Base-by-base conservation (phyloP, 441 rosid genomes). In the Bruguiera hainesii region DNA sequence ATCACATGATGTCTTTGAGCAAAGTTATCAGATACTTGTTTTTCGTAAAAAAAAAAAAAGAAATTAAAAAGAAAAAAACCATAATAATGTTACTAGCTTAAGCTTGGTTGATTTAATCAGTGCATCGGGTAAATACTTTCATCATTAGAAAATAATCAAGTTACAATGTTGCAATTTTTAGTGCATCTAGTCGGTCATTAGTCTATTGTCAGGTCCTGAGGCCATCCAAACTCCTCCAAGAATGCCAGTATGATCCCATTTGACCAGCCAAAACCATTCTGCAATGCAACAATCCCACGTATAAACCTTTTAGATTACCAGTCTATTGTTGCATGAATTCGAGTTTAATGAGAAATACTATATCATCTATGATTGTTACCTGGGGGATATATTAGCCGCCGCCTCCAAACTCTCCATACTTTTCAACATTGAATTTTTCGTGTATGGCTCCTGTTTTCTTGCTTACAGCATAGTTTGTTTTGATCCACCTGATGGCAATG, bases 191-290 rank as follows among this genome's bases (percentile, higher is more conserved):
- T 8, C 37, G 7, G 37, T 71, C 65, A 73, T 73, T 86, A 83
- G 7, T 77, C 82, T 8, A 85, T 77, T 20, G 69, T 64, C 48
- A 52, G 75, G 74, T 83, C 80, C 64, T 78, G 69, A n/a, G 96
- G 90, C 98, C 98, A 95, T 65, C 99, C 99, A 79, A 87, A 95
- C 72, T 87, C 96, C 70, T 95, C 97, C 84, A 95, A 70, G 78
- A 95, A 87, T 31, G 97, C 68, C 82, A 95, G 68, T 6, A 85
- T 81, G 31, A 95, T 96, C 37, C 98, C 99, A 70, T 91, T 94
- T 29, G 99, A 82, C 99, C 97, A 95, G 48, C 97, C 98, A 67
- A 95, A 95, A 62, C 99, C 99, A 33, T 93, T 90, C 97, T 94
- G 89, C 81, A 75, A 18, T 52, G 30, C 64, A 57, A 1, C 50